Percentiles rank a stretch among this genome's conserved stretches.
Evolutionary conservation across 305 asterid species (phyloP).

Genomic region (Fraxinus xanthoxyloides): DNA sequence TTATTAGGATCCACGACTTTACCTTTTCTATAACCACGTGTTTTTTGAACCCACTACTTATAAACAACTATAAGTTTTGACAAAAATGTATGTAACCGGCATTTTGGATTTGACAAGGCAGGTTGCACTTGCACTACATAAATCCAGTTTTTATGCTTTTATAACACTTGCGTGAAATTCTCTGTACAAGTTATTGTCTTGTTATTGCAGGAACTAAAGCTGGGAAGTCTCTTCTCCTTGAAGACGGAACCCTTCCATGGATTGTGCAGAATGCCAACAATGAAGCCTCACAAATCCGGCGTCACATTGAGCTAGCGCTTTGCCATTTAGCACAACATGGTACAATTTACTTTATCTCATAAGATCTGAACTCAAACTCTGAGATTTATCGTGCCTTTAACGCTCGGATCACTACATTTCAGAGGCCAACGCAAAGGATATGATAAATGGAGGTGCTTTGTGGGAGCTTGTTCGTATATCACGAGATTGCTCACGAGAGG

Average conservation of each 20-base stretch:
- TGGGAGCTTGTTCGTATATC: conserved; percentile 85
- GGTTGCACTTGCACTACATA: background rate
- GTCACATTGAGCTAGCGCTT: conserved; percentile 81
- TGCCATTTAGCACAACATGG: conserved; percentile 88
- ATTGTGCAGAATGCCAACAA: conserved; percentile 80
- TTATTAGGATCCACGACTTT: no score
- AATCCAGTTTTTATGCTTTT: background rate
- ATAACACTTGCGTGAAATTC: background rate
- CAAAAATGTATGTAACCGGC: background rate
- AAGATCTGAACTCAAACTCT: background rate
- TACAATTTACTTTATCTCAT: conserved; percentile 17
- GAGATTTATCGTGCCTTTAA: conserved; percentile 10
- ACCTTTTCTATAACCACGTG: background rate
- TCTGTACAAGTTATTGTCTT: background rate
- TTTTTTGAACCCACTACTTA: background rate
- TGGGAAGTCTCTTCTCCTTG: conserved; percentile 73
- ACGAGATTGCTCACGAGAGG: conserved; percentile 72
- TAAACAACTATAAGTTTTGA: background rate
- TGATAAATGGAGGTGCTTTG: conserved; percentile 68
- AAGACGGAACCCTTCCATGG: conserved; percentile 84
- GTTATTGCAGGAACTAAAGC: conserved; percentile 46
- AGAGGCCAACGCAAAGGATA: conserved; percentile 76
- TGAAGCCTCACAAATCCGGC: conserved; percentile 71
- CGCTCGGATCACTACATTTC: conserved; percentile 26
- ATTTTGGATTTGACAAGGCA: background rate